Conservation (phyloP, 352 stramenopile genomes). For the Globisporangium recalcitrans region DNA sequence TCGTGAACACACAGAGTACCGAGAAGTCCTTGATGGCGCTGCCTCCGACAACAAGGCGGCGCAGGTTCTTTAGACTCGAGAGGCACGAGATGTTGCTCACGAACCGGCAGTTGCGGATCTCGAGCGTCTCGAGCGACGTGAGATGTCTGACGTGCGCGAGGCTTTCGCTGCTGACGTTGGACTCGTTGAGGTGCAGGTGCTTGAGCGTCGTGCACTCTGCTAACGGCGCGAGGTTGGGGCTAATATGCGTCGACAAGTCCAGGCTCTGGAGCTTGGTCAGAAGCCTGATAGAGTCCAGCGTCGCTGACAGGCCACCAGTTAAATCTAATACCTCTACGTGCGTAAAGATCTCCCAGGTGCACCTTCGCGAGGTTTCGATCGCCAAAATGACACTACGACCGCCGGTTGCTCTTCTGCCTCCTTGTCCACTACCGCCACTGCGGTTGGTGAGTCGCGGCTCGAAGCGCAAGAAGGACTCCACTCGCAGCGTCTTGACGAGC, state of each 20-base stretch:
- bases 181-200: constrained; percentile 4
- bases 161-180: not conserved
- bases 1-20: not conserved
- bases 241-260: not conserved
- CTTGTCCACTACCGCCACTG: not conserved
- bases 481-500: not conserved
- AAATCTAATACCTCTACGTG: not conserved
- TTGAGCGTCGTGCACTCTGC: not conserved
- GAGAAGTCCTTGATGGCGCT: constrained; percentile 3
- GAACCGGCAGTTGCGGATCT: constrained; percentile 6
- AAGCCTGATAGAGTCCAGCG: not conserved
- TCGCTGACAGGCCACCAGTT: not conserved
- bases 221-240: not conserved
- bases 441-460: not conserved
- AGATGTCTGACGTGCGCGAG: constrained; percentile 1
- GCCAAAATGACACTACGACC: too few species aligned
- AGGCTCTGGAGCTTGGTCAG: not conserved
- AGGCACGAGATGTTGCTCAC: not conserved
- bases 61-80: not conserved
- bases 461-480: not conserved
- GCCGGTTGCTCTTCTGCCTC: too few species aligned
- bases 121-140: constrained; percentile 4
- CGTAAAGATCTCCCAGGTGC: not conserved
- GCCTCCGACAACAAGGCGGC: constrained; percentile 1
- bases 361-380: not conserved